Conservation (phyloP, 1,284 basidiomycete species). For the Rhodotorula sp. region DNA sequence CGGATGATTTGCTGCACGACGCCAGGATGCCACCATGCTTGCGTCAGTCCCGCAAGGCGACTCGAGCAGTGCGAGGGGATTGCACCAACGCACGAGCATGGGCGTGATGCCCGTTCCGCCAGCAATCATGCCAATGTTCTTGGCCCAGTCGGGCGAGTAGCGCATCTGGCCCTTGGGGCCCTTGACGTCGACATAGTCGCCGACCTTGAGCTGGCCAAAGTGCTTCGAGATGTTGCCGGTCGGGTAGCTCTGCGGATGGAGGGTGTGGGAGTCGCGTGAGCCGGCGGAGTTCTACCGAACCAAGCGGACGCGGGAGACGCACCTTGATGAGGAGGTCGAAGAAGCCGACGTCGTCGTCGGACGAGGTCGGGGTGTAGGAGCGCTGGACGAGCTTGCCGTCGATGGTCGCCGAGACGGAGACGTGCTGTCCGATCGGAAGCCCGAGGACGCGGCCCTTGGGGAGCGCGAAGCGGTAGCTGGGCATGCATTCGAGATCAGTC, state of each 20-base stretch:
- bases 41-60: background rate
- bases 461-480: constrained; percentile 86
- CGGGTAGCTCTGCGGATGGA: constrained; percentile 73
- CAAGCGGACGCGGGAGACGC: constrained; percentile 23
- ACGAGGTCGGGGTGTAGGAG: constrained; percentile 92
- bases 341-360: constrained; percentile 85
- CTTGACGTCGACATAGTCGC: constrained; percentile 83
- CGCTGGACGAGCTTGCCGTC: constrained; percentile 85
- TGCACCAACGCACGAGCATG: constrained; percentile 63
- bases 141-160: constrained; percentile 61
- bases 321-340: constrained; percentile 98
- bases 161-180: constrained; percentile 88
- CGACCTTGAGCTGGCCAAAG: constrained; percentile 75
- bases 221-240: constrained; percentile 93
- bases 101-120: constrained; percentile 93
- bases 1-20: constrained; percentile 74
- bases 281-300: background rate
- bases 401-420: constrained; percentile 86
- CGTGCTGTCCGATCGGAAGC: constrained; percentile 94
- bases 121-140: constrained; percentile 91
- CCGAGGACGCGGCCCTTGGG: constrained; percentile 78
- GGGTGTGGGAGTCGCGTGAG: background rate
- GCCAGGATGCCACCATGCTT: too few species aligned
- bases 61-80: background rate
- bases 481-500: background rate